Evolutionary conservation across 1,284 basidiomycete species (phyloP), one percentile per base, ranked within the genome.

Genomic region (Tilletia walkeri): DNA sequence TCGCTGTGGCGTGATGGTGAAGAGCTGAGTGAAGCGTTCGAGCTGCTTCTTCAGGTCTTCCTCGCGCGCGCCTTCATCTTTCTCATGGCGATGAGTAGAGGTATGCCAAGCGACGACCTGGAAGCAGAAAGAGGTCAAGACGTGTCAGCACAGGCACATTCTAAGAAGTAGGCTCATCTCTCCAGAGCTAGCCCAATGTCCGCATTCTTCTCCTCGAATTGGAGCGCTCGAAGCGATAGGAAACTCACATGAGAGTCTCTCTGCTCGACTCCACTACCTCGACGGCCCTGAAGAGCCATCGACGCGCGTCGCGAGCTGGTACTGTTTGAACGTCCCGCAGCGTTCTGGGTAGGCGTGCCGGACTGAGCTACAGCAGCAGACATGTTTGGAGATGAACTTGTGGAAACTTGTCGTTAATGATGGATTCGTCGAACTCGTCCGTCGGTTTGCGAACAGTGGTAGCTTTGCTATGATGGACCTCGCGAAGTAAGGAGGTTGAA

Each of bases 31-130:
- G 69, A 76, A 80, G 30, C 76, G 69, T 39, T 79, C 69, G 41
- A 70, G 66, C 30, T 74, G 61, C 65, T 78, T 67, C 65, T 80
- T 70, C 67, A 83, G 75, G 66, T 79, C 69, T 59, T 81, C 77
- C 49, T 77, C 75, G 45, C 70, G 66, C 2, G 81, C 76, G 38
- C 72, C 74, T 20, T 75, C 76, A 66, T 59, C 71, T 36, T 76
- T 73, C 53, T 78, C 78, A 53, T 78, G 72, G 67, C 74, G 72
- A 72, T 81, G 77, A 18, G 79, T 66, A 6, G 74, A 73, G 38
- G 78, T 81, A 72, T 81, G 78, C 78, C 79, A 80, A n/a, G 78
- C 73, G n/a, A 71, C 75, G 41, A 77, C 76, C 79, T 80, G 69
- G 2, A 38, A 24, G 34, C 30, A 49, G 48, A 56, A 7, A 7